Conservation (phyloP, 352 stramenopile genomes). For the Thraustochytrium sp. region DNA sequence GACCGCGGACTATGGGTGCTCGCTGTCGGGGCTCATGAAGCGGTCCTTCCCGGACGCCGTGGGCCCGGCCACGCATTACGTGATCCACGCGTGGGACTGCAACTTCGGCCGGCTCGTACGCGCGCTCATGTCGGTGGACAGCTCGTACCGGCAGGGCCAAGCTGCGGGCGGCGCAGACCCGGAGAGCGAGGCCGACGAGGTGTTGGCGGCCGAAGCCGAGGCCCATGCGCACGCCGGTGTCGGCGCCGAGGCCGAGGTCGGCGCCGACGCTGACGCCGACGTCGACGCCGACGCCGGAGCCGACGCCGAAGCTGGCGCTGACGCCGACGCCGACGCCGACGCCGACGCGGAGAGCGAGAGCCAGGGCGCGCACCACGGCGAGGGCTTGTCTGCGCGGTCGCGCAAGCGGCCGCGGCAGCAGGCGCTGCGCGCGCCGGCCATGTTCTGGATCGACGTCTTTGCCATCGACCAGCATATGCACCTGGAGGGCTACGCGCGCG, state of each 20-base stretch:
- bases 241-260: too few species aligned
- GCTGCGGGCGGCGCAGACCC: too few species aligned
- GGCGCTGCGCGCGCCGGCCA: not conserved
- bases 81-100: conserved; percentile 25
- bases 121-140: conserved; percentile 8
- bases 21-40: conserved; percentile 33
- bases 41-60: conserved; percentile 11
- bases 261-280: too few species aligned
- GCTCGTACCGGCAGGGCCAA: not conserved
- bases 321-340: not conserved
- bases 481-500: not conserved
- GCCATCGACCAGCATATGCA: conserved; percentile 36
- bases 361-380: too few species aligned
- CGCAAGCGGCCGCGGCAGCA: not conserved
- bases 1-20: conserved; percentile 24
- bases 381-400: too few species aligned
- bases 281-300: not conserved
- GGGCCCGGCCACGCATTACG: conserved; percentile 12
- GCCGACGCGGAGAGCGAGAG: not conserved
- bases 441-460: conserved; percentile 42
- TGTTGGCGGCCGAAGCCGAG: too few species aligned
- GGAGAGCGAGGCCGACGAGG: too few species aligned
- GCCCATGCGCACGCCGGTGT: too few species aligned
- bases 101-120: conserved; percentile 12
- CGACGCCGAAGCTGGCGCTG: too few species aligned